Evolutionary conservation across 352 stramenopile genomes (phyloP), one percentile per base, ranked within the genome.

Genomic region (Globisporangium nagaii): DNA sequence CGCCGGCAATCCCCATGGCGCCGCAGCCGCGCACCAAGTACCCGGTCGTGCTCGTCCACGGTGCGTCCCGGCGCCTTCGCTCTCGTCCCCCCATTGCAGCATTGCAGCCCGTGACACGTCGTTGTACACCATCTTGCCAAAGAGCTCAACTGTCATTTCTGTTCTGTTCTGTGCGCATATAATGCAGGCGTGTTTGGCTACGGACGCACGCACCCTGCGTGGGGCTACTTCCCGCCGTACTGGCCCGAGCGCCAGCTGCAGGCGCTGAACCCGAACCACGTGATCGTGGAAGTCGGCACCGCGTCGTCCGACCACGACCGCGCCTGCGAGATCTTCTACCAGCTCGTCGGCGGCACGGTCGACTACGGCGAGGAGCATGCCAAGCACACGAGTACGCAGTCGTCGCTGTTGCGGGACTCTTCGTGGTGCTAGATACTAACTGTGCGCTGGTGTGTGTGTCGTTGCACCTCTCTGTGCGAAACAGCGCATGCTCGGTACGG

Each of bases 281-380:
- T 78, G 25, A 49, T 89, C 1, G 62, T 86, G 17, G 73, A 86
- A 45, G 71, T 89, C 12, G 78, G 78, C 22, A 48, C 60, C 25
- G 60, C 79, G 19, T 83, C 79, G 3, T 89, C 79, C 3, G 74
- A 87, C 49, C 73, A 89, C 54, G 79, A 89, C 53, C 71, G 79
- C 40, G 74, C 74, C 0, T 86, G 74, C 45, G 79, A 89, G 47
- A 53, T 63, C 1, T 89, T 89, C 43, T 89, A 75, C 63, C 75
- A 87, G 47, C 59, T 89, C 22, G 47, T 71, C 4, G 79, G 79
- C 4, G 75, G 79, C 11, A 48, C 44, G 13, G 75, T 86, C 17
- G 75, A 89, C 66, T 89, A 89, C 27, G 78, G 78, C 13, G 62
- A 79, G 27, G 53, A 69, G 20, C 78, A 89, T 49, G 43, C 70